Conservation (phyloP, 495 filamentous ascomycete genomes). For the Aspergillus kassunensis region DNA sequence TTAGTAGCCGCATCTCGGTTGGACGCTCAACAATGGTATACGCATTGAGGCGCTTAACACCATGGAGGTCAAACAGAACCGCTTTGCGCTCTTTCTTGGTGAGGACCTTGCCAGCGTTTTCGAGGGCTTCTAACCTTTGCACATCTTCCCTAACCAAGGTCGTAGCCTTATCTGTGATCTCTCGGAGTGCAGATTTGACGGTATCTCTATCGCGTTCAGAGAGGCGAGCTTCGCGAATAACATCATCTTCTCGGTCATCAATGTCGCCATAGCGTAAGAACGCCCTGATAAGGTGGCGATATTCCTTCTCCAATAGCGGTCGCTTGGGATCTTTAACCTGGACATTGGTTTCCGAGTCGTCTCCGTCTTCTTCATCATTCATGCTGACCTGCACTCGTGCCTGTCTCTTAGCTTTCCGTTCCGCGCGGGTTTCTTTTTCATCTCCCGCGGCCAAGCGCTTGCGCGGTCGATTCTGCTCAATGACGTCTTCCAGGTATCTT, state of each 20-base stretch:
- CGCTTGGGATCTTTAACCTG: slow-evolving; percentile 78
- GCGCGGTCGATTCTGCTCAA: slow-evolving; percentile 82
- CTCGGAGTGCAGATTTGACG: slow-evolving; percentile 63
- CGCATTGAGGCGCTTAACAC: slow-evolving; percentile 89
- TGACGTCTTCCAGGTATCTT: slow-evolving; percentile 71
- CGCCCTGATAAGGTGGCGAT: slow-evolving; percentile 80
- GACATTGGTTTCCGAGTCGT: slow-evolving; percentile 54
- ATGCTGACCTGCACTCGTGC: slow-evolving; percentile 67
- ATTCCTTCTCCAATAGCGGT: slow-evolving; percentile 84
- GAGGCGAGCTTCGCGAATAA: slow-evolving; percentile 80
- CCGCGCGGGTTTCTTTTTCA: slow-evolving; percentile 69
- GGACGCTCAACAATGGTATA: slow-evolving; percentile 90
- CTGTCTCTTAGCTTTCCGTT: slow-evolving; percentile 88
- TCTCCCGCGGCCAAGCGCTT: slow-evolving; percentile 70
- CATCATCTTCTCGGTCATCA: slow-evolving; percentile 77
- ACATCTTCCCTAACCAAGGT: slow-evolving; percentile 66
- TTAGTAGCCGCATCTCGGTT: slow-evolving; percentile 78
- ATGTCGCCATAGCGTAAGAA: slow-evolving; percentile 86
- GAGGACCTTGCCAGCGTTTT: slow-evolving; percentile 65
- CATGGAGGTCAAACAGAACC: slow-evolving; percentile 86
- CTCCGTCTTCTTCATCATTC: slow-evolving; percentile 56
- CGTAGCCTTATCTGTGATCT: slow-evolving; percentile 68
- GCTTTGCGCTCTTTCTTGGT: slow-evolving; percentile 98
- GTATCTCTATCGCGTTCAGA: slow-evolving; percentile 73
- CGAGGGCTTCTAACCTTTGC: slow-evolving; percentile 53